These are phyloP conservation scores for Karstenula rhodostoma DNA, from an alignment of 2,329 filamentous ascomycete genomes.

Conservation along the genomic window DNA sequence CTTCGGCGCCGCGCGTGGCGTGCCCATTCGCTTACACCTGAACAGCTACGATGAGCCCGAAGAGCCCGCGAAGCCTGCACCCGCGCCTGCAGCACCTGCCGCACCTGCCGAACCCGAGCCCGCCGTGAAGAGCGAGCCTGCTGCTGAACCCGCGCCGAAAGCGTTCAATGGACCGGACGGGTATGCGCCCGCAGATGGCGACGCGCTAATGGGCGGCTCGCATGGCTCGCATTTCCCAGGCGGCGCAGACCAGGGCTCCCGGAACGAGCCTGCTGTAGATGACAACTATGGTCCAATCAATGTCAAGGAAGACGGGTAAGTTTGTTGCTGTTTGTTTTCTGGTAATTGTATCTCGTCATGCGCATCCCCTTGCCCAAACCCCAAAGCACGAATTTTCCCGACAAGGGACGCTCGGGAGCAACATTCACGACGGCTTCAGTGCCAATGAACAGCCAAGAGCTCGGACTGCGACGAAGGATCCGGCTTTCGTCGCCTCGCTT, in stretches of 20 bases:
- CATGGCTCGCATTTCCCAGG: slow-evolving; percentile 37
- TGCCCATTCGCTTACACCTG: slow-evolving; percentile 21
- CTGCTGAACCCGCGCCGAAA: slow-evolving; percentile 26
- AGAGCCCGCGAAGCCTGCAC: slow-evolving; percentile 35
- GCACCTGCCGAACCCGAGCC: slow-evolving; percentile 27
- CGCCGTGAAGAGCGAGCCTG: slow-evolving; percentile 26
- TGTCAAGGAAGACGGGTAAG: slow-evolving; percentile 94
- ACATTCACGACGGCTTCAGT: not conserved
- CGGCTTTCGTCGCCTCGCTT: not conserved
- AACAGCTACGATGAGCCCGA: slow-evolving; percentile 53
- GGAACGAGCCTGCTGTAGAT: slow-evolving; percentile 44
- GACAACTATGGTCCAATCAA: slow-evolving; percentile 65
- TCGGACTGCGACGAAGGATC: slow-evolving; percentile 2
- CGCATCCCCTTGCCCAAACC: slow-evolving; percentile 1
- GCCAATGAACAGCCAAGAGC: not conserved
- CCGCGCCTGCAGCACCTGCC: slow-evolving; percentile 34
- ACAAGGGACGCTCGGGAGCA: not conserved
- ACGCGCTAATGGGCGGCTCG: slow-evolving; percentile 42
- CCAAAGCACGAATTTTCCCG: not conserved
- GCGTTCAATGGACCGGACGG: slow-evolving; percentile 26
- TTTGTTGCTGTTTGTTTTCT: slow-evolving; percentile 22
- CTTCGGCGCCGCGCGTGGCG: not conserved
- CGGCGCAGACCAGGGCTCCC: slow-evolving; percentile 41
- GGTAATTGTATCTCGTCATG: slow-evolving; percentile 16
- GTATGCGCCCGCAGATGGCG: slow-evolving; percentile 27